Conservation (phyloP, 305 asterid genomes). For the Vinca major region DNA sequence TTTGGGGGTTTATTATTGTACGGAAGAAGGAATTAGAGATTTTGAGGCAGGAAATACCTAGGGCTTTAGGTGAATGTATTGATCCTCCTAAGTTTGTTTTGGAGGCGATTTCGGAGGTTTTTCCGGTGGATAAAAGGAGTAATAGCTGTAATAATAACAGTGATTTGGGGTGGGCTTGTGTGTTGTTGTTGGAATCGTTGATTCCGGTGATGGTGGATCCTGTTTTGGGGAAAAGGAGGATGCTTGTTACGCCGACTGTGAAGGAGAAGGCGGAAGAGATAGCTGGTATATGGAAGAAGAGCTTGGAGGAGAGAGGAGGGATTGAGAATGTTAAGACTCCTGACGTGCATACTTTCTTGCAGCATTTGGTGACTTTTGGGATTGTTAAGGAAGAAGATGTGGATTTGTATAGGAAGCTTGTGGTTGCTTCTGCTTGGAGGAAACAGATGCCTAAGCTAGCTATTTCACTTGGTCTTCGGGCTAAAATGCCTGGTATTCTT, state of each 20-base stretch:
- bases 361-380: slow-evolving; percentile 95
- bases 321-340: slow-evolving; percentile 90
- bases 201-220: slow-evolving; percentile 90
- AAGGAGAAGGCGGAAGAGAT: slow-evolving; percentile 76
- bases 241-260: slow-evolving; percentile 77
- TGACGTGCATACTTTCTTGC: slow-evolving; percentile 93
- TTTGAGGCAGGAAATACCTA: slow-evolving; percentile 51
- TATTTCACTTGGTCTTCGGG: slow-evolving; percentile 72
- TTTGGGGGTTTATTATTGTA: slow-evolving; percentile 60
- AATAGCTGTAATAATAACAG: slow-evolving; percentile 17
- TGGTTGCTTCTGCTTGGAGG: slow-evolving; percentile 97
- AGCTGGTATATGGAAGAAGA: slow-evolving; percentile 87
- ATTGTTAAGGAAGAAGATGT: slow-evolving; percentile 72
- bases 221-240: slow-evolving; percentile 77
- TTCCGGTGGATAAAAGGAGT: slow-evolving; percentile 52
- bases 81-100: slow-evolving; percentile 91
- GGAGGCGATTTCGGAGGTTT: slow-evolving; percentile 89
- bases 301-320: slow-evolving; percentile 97
- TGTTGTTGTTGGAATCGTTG: slow-evolving; percentile 79
- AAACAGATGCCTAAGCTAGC: slow-evolving; percentile 99
- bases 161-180: slow-evolving; percentile 99
- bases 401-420: slow-evolving; percentile 90
- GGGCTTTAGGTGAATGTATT: slow-evolving; percentile 58
- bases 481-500: slow-evolving; percentile 84
- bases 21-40: slow-evolving; percentile 76